Percentiles rank a stretch among this genome's conserved stretches.
These are phyloP conservation scores for Tylopilus intermedius DNA, from an alignment of 768 basidiomycete species.

Conservation along the genomic window DNA sequence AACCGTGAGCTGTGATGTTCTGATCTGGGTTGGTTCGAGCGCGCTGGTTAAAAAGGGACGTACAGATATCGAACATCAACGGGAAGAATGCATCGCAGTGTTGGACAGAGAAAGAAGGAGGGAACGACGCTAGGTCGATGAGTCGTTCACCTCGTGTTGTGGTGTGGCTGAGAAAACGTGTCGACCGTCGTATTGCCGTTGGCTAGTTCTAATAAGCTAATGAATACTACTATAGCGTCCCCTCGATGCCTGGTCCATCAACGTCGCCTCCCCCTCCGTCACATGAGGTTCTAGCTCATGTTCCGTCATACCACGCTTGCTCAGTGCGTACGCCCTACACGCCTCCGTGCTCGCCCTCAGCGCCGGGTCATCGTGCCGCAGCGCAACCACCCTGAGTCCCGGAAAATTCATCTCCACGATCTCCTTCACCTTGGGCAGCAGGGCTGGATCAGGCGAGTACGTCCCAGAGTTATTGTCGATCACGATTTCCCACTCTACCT, in stretches of 20 bases:
- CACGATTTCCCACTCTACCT: slow-evolving; percentile 73
- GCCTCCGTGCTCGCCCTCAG: slow-evolving; percentile 58
- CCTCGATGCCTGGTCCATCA: slow-evolving; percentile 32
- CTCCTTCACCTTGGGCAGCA: slow-evolving; percentile 57
- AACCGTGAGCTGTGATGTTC: background rate
- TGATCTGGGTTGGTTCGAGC: background rate
- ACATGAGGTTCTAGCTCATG: slow-evolving; percentile 65
- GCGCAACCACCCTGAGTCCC: slow-evolving; percentile 52
- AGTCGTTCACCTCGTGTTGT: slow-evolving; percentile 28
- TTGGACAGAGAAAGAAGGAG: slow-evolving; percentile 3
- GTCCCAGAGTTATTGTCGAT: slow-evolving; percentile 87
- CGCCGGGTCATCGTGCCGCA: slow-evolving; percentile 51
- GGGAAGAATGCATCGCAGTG: slow-evolving; percentile 20
- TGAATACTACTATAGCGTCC: background rate
- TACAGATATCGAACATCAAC: slow-evolving; percentile 25
- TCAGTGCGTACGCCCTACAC: slow-evolving; percentile 61
- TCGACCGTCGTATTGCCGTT: slow-evolving; percentile 26
- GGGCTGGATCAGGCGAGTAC: slow-evolving; percentile 63
- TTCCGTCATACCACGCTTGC: slow-evolving; percentile 51
- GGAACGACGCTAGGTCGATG: background rate
- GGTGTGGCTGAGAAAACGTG: slow-evolving; percentile 35
- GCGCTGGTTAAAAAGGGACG: slow-evolving; percentile 3
- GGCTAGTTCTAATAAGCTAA: background rate
- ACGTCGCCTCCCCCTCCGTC: slow-evolving; percentile 48
- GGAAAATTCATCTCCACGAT: slow-evolving; percentile 73